Evolutionary conservation across 192 early-diverging fungal genomes (phyloP), one percentile per base, ranked within the genome.

Genomic region (Coemansia sp.): DNA sequence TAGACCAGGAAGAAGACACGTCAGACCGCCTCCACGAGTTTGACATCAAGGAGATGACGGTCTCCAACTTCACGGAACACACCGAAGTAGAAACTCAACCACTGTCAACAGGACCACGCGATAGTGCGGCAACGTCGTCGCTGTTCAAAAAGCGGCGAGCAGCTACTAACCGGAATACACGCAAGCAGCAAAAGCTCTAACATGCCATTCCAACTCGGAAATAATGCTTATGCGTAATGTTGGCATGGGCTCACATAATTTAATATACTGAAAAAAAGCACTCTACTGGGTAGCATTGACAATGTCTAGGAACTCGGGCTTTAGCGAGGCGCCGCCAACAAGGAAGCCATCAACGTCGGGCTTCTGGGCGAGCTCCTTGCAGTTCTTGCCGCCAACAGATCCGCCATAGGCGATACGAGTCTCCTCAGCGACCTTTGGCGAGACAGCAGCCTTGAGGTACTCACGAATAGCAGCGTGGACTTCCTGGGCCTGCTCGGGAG

Each of bases 341-440:
- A 99, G 86, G 94, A 99, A 99, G 64, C 98, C 98, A 75, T 99
- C 97, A 65, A 99, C 90, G 77, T 99, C 96, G 32, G 87, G 75
- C 89, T 97, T 84, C 84, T 85, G 84, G 61, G 89, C 87, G 15
- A 94, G 74, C 18, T 93, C 94, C 49, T 86, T 82, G 76, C 90
- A 88, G 88, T 95, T 98, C 63, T 85, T 88, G 65, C 83, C 94
- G 74, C 90, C 91, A 73, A 99, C 97, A 20, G 95, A 97, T 50
- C 96, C 95, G 73, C 97, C 97, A 74, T 99, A 99, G 64, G 94
- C 84, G 69, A 99, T 98, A 61, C 98, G 90, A 65, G 94, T 98
- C 59, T 81, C 76, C 37, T 92, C 91, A 27, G 98, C 94, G 65
- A 94, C 93, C 63, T 90, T 84, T 47, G 87, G 69, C 45, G 91